Conservation (phyloP, 345 rosid genomes). For the Hypericum perforatum region DNA sequence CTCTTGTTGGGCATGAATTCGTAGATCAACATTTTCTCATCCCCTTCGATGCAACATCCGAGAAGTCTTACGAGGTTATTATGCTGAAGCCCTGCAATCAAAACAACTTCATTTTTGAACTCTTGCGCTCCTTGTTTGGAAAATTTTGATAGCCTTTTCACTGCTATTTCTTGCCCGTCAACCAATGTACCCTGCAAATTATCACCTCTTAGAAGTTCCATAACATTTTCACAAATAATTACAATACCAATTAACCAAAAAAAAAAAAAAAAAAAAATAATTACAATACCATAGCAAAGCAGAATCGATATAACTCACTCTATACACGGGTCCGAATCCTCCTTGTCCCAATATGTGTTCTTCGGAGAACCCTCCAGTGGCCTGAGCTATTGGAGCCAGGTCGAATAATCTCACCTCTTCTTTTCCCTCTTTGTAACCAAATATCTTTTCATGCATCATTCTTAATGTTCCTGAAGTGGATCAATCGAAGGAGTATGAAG, state of each 20-base stretch:
- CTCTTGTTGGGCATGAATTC: slow-evolving; percentile 5
- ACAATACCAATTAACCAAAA: too few species aligned
- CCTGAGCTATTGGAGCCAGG: slow-evolving; percentile 13
- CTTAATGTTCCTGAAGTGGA: slow-evolving; percentile 9
- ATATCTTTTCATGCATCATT: not conserved
- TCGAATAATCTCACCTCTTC: slow-evolving; percentile 26
- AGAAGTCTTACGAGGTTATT: slow-evolving; percentile 1
- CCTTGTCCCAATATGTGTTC: not conserved
- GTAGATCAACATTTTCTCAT: slow-evolving; percentile 2
- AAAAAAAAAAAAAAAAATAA: too few species aligned
- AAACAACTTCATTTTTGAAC: slow-evolving; percentile 3
- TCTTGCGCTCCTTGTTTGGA: not conserved
- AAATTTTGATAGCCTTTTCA: not conserved
- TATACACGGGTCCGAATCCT: slow-evolving; percentile 1
- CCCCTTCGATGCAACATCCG: not conserved
- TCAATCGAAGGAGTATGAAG: too few species aligned
- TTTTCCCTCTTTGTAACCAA: slow-evolving; percentile 8
- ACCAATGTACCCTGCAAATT: not conserved
- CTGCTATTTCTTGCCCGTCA: not conserved
- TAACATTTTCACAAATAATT: not conserved
- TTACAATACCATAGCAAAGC: too few species aligned
- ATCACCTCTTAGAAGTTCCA: not conserved
- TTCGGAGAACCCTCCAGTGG: not conserved
- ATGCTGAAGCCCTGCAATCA: slow-evolving; percentile 1
- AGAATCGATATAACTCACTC: not conserved